These are phyloP conservation scores for Scleroderma citrinum DNA, from an alignment of 768 basidiomycete genomes.

Conservation along the genomic window DNA sequence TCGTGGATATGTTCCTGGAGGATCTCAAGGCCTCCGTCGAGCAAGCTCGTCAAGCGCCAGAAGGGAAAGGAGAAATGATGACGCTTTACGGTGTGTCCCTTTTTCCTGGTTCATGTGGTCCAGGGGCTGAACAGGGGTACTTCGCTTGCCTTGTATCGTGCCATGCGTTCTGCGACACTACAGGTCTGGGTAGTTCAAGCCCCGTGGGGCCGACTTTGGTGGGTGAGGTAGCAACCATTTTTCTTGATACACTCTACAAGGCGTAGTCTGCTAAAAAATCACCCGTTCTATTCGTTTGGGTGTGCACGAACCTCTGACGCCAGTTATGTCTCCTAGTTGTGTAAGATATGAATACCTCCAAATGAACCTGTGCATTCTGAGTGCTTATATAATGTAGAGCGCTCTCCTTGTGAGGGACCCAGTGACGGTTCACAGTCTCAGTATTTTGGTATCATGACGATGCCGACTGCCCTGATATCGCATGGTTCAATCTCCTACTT, in stretches of 20 bases:
- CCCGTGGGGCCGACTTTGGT: conserved; percentile 79
- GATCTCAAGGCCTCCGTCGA: conserved; percentile 77
- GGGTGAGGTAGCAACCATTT: conserved; percentile 68
- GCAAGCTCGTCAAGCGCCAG: conserved; percentile 57
- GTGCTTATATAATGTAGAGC: too few relatives aligned
- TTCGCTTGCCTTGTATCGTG: neutral
- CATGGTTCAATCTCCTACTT: too few relatives aligned
- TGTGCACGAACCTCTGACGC: neutral
- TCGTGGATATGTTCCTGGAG: conserved; percentile 71
- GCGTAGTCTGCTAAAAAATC: conserved; percentile 45
- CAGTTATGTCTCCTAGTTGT: too few relatives aligned
- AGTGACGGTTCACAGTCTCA: too few relatives aligned
- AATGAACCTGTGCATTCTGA: too few relatives aligned
- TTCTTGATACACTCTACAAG: conserved; percentile 79
- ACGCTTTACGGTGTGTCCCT: conserved; percentile 71
- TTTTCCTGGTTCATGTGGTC: neutral
- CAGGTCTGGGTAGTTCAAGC: conserved; percentile 79
- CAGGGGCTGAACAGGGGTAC: neutral
- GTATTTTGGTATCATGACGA: too few relatives aligned
- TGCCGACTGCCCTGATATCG: too few relatives aligned
- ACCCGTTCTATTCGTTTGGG: neutral
- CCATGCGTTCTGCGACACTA: too few relatives aligned
- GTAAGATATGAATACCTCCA: too few relatives aligned
- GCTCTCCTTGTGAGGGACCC: too few relatives aligned
- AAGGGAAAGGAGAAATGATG: conserved; percentile 84